Base-by-base conservation (phyloP, 306 rosid species). In the Inga leiocalycina region DNA sequence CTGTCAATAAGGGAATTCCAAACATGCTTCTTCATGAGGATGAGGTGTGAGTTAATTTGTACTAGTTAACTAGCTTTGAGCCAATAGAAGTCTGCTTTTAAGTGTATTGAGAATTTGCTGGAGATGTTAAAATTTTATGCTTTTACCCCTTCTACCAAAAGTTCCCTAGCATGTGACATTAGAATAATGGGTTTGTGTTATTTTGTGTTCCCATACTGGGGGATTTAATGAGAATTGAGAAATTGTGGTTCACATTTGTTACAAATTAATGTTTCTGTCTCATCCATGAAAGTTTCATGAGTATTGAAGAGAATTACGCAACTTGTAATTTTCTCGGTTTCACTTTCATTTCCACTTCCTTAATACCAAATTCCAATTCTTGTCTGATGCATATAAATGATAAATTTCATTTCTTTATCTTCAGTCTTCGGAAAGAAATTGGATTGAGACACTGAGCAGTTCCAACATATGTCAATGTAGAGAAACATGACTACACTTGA, bases 21-120 rank as follows among this genome's bases (percentile, higher is more conserved):
- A 96, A 94, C 80, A 88, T 96, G 98, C 93, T 94, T 70, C 98
- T 96, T 62, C 99, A 94, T 22, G 98, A 94, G 73, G 97, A 96
- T 19, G 97, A 96, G 89, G 98, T 96, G 69, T 96, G 93, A 93
- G 45, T 71, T 78, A 37, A 49, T 43, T 46, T 20, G 19, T 20
- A 17, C 52, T 78, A 17, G 10, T 52, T 54, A 52, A 14, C 70
- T 32, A 20, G 32, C 35, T 34, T 30, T 32, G 59, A 46, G 32
- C 65, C 32, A n/a, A n/a, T 9, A 19, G 49, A 34, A 45, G 51
- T 15, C 12, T 46, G 37, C 10, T 43, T 8, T n/a, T 19, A 10
- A 66, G 13, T 77, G 43, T 61, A 48, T 65, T 59, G 51, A 22
- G 52, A 41, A 13, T 27, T 41, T 66, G 77, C 27, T 16, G 27